phyloP scores from a whole-genome alignment of 345 rosid species.

The Populus deltoides region DNA sequence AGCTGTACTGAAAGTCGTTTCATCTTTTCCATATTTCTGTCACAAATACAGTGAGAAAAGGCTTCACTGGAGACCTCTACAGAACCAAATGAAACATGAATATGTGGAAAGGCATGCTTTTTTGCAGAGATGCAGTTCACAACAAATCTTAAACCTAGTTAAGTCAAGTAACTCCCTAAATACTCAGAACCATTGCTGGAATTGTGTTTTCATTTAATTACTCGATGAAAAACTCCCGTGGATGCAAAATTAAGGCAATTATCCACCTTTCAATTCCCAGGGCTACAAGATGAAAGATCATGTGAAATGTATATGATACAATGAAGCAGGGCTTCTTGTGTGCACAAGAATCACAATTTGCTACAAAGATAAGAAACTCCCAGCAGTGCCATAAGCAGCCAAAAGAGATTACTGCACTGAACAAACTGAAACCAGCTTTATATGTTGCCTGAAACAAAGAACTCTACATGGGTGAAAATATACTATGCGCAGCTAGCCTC shows the following conservation, averaged over 20 bases:
- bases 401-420: background rate
- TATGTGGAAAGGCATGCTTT: too few relatives aligned
- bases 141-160: too few relatives aligned
- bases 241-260: background rate
- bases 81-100: background rate
- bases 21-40: background rate
- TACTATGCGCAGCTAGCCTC: background rate
- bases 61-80: background rate
- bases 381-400: background rate
- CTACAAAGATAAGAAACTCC: background rate
- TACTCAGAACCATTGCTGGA: background rate
- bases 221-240: background rate
- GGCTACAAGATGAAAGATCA: background rate
- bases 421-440: background rate
- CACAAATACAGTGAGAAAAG: background rate
- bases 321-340: background rate
- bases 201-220: background rate
- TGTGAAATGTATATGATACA: background rate
- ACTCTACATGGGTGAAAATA: background rate
- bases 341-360: background rate
- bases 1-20: background rate
- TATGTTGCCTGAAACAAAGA: background rate
- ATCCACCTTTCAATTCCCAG: background rate
- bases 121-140: too few relatives aligned
- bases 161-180: background rate